phyloP scores from a whole-genome alignment of 2,329 filamentous ascomycete species.

The Verticillium alfalfae region DNA sequence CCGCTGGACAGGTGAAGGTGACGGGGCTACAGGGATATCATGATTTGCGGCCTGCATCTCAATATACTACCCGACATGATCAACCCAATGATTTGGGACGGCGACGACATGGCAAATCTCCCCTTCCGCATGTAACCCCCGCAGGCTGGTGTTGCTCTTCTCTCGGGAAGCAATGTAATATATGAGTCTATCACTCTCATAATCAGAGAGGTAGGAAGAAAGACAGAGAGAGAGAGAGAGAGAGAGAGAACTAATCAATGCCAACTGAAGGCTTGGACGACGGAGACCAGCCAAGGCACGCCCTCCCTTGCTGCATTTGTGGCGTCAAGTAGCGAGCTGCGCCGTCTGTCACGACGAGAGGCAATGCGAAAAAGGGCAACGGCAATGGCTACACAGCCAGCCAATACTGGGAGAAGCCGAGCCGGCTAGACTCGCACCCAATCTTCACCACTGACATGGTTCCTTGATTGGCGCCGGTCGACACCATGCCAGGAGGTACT shows the following conservation, averaged over 20 bases:
- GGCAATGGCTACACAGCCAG: too few relatives aligned
- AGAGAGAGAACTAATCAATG: not conserved
- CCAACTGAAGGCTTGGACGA: too few relatives aligned
- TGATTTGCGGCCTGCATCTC: not conserved
- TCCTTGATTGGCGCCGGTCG: not conserved
- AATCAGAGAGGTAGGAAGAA: too few relatives aligned
- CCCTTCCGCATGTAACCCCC: not conserved
- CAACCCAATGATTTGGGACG: not conserved
- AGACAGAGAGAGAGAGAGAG: not conserved
- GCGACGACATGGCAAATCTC: not conserved
- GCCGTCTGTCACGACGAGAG: not conserved
- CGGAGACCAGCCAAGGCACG: not conserved
- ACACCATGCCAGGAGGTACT: not conserved
- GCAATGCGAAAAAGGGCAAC: not conserved
- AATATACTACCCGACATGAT: not conserved
- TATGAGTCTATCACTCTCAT: too few relatives aligned
- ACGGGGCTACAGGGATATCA: not conserved
- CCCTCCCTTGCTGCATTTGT: not conserved
- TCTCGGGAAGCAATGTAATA: not conserved
- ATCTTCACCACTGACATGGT: not conserved
- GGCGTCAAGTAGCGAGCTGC: constrained; percentile 4
- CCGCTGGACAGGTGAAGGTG: not conserved
- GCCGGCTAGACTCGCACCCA: not conserved
- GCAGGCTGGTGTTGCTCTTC: not conserved
- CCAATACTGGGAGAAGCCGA: not conserved